Conservation (phyloP, 495 filamentous ascomycete species). For the Podospora pseudopauciseta region DNA sequence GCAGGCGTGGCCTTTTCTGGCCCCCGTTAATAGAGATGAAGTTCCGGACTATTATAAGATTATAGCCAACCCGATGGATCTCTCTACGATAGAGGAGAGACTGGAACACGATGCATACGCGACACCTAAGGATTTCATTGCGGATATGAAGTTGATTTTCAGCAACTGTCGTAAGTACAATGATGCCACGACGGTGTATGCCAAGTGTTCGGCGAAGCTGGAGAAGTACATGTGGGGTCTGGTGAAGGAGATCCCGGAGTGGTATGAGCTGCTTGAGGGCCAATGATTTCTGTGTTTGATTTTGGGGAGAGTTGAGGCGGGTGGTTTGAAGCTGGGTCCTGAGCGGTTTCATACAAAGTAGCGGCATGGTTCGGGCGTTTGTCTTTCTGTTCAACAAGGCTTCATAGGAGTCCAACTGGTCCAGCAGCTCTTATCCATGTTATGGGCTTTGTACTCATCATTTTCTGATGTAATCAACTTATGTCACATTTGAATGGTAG, state of each 20-base stretch:
- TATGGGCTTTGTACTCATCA: too few relatives aligned
- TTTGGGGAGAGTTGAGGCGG: not conserved
- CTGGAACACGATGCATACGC: conserved; percentile 84
- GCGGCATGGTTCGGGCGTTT: not conserved
- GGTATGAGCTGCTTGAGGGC: conserved; percentile 49
- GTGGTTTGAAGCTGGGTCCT: not conserved
- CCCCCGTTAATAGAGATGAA: conserved; percentile 88
- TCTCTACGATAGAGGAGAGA: conserved; percentile 87
- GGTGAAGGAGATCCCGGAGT: conserved; percentile 88
- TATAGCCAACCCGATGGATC: conserved; percentile 92
- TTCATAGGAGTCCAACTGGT: too few relatives aligned
- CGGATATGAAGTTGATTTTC: conserved; percentile 83
- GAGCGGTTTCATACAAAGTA: not conserved
- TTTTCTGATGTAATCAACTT: too few relatives aligned
- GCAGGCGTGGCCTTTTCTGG: conserved; percentile 87
- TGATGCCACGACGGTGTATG: conserved; percentile 85
- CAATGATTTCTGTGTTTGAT: conserved; percentile 10
- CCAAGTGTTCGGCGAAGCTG: conserved; percentile 86
- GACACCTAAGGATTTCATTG: conserved; percentile 81
- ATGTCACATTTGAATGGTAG: too few relatives aligned
- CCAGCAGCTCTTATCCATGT: too few relatives aligned
- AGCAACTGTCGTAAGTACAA: conserved; percentile 92
- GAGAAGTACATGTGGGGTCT: conserved; percentile 95
- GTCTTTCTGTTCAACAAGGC: too few relatives aligned
- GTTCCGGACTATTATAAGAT: conserved; percentile 95